Conservation (phyloP, 2,329 filamentous ascomycete genomes). For the Fusarium subtropicale region DNA sequence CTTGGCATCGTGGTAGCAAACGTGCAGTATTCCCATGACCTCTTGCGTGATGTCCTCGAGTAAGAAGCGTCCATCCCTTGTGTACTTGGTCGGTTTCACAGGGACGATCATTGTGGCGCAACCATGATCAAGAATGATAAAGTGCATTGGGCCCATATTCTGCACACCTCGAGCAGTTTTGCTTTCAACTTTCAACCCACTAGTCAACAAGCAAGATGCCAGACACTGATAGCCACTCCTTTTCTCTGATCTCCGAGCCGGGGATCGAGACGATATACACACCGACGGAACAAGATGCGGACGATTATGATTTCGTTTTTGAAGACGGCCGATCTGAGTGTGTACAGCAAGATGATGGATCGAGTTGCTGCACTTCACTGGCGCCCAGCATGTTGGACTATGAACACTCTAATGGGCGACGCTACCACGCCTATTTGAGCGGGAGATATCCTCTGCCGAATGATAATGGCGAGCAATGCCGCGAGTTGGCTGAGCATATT, state of each 20-base stretch:
- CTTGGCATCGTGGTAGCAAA: constrained; percentile 25
- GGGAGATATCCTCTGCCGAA: constrained; percentile 62
- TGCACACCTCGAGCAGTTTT: constrained; percentile 1
- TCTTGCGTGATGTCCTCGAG: constrained; percentile 21
- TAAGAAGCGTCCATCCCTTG: constrained; percentile 16
- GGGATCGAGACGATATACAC: constrained; percentile 43
- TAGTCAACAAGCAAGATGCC: constrained; percentile 29
- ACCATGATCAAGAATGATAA: constrained; percentile 35
- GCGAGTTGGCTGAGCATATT: constrained; percentile 60
- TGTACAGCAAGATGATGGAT: constrained; percentile 44
- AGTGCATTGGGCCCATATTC: constrained; percentile 20
- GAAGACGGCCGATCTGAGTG: constrained; percentile 40
- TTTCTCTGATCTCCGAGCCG: constrained; percentile 48
- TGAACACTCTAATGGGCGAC: constrained; percentile 51
- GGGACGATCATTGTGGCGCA: constrained; percentile 28
- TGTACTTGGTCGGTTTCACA: constrained; percentile 38
- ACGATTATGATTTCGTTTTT: constrained; percentile 49
- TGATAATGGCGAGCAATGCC: constrained; percentile 58
- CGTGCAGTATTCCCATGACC: constrained; percentile 36
- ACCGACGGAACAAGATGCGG: constrained; percentile 47
- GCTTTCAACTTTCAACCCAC: not conserved
- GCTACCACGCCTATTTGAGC: constrained; percentile 59
- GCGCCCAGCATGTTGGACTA: constrained; percentile 51
- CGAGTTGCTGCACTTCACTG: constrained; percentile 50
- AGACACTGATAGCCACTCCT: constrained; percentile 46